Percentiles rank a stretch among this genome's conserved stretches.
phyloP scores from a whole-genome alignment of 805 yeast genomes.

The Candida takata region DNA sequence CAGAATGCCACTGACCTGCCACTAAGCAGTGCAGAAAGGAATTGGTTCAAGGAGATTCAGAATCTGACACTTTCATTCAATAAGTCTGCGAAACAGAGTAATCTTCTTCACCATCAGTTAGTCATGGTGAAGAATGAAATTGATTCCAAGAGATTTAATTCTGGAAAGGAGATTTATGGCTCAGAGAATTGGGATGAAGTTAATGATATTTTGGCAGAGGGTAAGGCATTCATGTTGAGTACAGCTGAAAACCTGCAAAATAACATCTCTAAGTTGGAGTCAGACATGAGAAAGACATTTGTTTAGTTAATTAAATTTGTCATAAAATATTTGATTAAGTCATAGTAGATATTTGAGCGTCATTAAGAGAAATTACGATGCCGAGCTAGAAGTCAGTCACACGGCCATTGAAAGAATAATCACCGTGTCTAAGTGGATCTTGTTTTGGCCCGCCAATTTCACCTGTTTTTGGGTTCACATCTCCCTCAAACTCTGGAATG shows the following conservation, averaged over 20 bases:
- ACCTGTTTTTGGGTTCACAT: slow-evolving; percentile 87
- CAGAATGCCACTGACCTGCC: slow-evolving; percentile 22
- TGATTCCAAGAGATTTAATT: slow-evolving; percentile 2
- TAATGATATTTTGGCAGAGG: slow-evolving; percentile 26
- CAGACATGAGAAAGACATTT: slow-evolving; percentile 5
- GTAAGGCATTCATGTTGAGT: slow-evolving; percentile 24
- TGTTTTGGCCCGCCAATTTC: slow-evolving; percentile 97
- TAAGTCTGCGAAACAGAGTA: slow-evolving; percentile 24
- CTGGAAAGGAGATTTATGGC: slow-evolving; percentile 5
- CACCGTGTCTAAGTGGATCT: slow-evolving; percentile 87
- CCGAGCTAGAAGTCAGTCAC: slow-evolving; percentile 76
- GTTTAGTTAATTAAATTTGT: slow-evolving; percentile 7
- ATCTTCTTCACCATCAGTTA: slow-evolving; percentile 24
- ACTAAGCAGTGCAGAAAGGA: slow-evolving; percentile 34
- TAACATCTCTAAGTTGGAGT: slow-evolving; percentile 18
- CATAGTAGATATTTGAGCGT: no score
- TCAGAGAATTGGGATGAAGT: slow-evolving; percentile 27
- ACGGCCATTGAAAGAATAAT: slow-evolving; percentile 92
- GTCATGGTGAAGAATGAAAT: slow-evolving; percentile 24
- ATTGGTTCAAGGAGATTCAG: slow-evolving; percentile 40
- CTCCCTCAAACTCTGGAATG: slow-evolving; percentile 94
- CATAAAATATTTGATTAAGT: not conserved
- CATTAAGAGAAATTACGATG: no score
- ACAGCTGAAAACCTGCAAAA: slow-evolving; percentile 13
- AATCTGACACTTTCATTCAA: slow-evolving; percentile 27